phyloP scores from a whole-genome alignment of 768 basidiomycete genomes.

The Tricholoma hemisulphureum region DNA sequence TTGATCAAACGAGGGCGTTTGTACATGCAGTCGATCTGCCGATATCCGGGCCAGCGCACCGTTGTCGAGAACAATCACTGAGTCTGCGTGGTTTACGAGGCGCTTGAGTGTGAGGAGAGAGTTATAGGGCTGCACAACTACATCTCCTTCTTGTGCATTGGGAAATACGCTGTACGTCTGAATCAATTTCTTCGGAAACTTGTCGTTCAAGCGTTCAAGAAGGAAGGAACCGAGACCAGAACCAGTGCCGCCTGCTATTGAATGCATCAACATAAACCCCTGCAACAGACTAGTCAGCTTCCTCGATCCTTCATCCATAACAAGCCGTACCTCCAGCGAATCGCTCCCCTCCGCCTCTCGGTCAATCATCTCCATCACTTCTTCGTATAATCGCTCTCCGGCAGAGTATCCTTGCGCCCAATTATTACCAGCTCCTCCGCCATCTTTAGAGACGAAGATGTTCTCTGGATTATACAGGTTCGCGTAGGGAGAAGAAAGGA shows the following conservation, averaged over 20 bases:
- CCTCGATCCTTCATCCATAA: not conserved
- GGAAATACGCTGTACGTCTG: conserved; percentile 99
- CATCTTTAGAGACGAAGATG: conserved; percentile 93
- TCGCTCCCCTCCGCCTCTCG: conserved; percentile 98
- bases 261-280: conserved; percentile 99
- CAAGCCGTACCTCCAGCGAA: conserved; percentile 75
- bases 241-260: conserved; percentile 97
- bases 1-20: conserved; percentile 86
- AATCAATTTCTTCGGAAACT: conserved; percentile 97
- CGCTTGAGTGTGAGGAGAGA: conserved; percentile 90
- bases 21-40: conserved; percentile 85
- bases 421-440: conserved; percentile 99
- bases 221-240: conserved; percentile 98
- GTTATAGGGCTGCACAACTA: conserved; percentile 99
- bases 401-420: conserved; percentile 95
- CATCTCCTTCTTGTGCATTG: conserved; percentile 88
- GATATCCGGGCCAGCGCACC: conserved; percentile 91
- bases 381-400: conserved; percentile 91
- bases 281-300: conserved; percentile 29
- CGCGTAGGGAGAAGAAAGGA: conserved; percentile 83
- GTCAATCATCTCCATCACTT: conserved; percentile 99
- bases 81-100: conserved; percentile 93
- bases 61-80: conserved; percentile 96
- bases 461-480: conserved; percentile 97
- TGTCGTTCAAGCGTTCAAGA: conserved; percentile 93